Base-by-base conservation (phyloP, 108 stramenopile genomes). In the Nitzschia inconspicua region DNA sequence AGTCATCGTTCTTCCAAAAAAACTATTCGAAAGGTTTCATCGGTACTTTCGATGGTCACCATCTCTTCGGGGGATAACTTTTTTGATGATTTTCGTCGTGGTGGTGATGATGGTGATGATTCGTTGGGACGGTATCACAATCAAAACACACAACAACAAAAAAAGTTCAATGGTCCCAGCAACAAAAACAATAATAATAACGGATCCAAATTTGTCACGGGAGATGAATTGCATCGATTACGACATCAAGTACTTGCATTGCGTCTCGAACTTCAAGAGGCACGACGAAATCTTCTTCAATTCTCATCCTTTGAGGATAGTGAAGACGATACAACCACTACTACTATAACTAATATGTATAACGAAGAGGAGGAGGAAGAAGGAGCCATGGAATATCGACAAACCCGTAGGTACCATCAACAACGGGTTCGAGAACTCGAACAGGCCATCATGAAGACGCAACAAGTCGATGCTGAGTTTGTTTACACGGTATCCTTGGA, bases 391-490 rank as follows among this genome's bases (percentile, higher is more conserved):
- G 32, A 51, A 20, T n/a, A n/a, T n/a, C n/a, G n/a, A n/a, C n/a
- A n/a, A n/a, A 27, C 34, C 11, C 18, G 52, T 25, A 57, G 27
- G 22, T 20, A 7, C 19, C 36, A 39, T 11, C 22, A 39, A 16
- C 14, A 26, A 23, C 77, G 63, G 3, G 52, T 78, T 11, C 57
- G 40, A 9, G 69, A 80, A 31, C 52, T 86, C 1, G 80, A 86
- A 41, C 37, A 40, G 23, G 39, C 68, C 9, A 72, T 86, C 6
- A 52, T 67, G 35, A 50, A 68, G 28, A 65, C 71, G 18, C 79
- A 85, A 30, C 65, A 72, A 39, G 63, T 74, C 13, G 88, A 89
- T 73, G 76, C 88, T 26, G 88, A 89, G 47, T 84, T 73, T 59
- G 65, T 84, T 24, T 89, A 84, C 66, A 47, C 57, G 3, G 52